Percentiles rank a stretch among this genome's conserved stretches.
Conservation (phyloP, 345 rosid genomes). For the Bruguiera gymnorhiza region DNA sequence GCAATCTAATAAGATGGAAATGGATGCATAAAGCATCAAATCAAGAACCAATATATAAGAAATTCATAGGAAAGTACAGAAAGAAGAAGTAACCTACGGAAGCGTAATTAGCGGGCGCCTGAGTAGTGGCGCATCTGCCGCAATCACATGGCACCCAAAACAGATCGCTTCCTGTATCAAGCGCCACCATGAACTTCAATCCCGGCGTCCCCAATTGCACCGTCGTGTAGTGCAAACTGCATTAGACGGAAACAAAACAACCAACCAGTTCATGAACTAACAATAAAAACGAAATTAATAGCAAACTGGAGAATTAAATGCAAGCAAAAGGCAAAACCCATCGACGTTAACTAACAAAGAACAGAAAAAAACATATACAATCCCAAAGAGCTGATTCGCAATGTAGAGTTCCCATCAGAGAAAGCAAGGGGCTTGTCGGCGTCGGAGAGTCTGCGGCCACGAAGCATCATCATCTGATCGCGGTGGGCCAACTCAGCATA, state of each 20-base stretch:
- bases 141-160: slow-evolving; percentile 96
- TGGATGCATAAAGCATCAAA: neutral
- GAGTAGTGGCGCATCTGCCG: slow-evolving; percentile 62
- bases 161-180: slow-evolving; percentile 82
- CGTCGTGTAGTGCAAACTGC: slow-evolving; percentile 83
- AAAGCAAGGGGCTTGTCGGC: slow-evolving; percentile 44
- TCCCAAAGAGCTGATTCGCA: slow-evolving; percentile 71
- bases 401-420: slow-evolving; percentile 70
- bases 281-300: neutral
- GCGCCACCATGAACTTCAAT: slow-evolving; percentile 84
- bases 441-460: slow-evolving; percentile 51
- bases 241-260: neutral
- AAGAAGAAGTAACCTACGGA: slow-evolving; percentile 46
- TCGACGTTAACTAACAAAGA: neutral
- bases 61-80: neutral
- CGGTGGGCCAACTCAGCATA: slow-evolving; percentile 59
- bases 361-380: slow-evolving; percentile 40
- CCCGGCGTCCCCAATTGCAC: slow-evolving; percentile 84
- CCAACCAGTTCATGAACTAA: slow-evolving; percentile 17
- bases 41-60: neutral
- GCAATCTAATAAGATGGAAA: too few species aligned
- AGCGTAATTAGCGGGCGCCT: slow-evolving; percentile 46
- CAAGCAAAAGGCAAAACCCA: neutral
- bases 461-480: slow-evolving; percentile 50
- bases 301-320: neutral